Base-by-base conservation (phyloP, 2,329 filamentous ascomycete genomes). In the Calonectria montana region DNA sequence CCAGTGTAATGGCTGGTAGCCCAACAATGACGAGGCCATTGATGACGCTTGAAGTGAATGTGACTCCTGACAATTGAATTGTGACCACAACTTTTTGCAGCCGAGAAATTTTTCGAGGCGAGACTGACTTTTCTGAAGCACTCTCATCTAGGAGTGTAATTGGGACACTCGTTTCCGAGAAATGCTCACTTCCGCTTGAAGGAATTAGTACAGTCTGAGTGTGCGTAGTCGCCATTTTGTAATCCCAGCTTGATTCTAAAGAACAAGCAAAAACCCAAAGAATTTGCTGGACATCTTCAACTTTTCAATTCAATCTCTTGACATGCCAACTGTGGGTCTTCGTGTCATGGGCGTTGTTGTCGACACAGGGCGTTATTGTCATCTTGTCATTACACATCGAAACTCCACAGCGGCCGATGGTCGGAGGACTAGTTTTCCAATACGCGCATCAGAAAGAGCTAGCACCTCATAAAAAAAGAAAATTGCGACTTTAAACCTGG, bases 1-100 rank as follows among this genome's bases (percentile, higher is more conserved):
- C 83, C 16, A 74, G 67, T 1, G 84, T 82, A 69, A 88, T 86
- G 13, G 79, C 76, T 5, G 86, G 84, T 0, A 87, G 79, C 23
- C 81, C 81, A 29, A 86, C 81, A 2, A 85, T 78, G 21, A 86
- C 78, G 2, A 86, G 64, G 2, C 78, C 78, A 16, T 79, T 79
- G 39, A 74, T 67, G 35, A 75, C 68, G 55, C 79, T 79, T 10
- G 73, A 70, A 7, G 76, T 70, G 48, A 80, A 77, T 25, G 78
- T 80, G 8, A 80, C 74, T 8, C 78, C 78, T 0, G 74, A 75
- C 2, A 80, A 69, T n/a, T 76, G 76, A 43, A 78, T 71, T 6
- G 75, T 78, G 16, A 78, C 73, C 0, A 71, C 71, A 2, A 73
- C 48, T 27, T 79, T 76, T n/a, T 71, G 73, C 0, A 80, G 41